Evolutionary conservation across 768 basidiomycete genomes (phyloP).

Genomic region (Tricholoma furcatifolium): DNA sequence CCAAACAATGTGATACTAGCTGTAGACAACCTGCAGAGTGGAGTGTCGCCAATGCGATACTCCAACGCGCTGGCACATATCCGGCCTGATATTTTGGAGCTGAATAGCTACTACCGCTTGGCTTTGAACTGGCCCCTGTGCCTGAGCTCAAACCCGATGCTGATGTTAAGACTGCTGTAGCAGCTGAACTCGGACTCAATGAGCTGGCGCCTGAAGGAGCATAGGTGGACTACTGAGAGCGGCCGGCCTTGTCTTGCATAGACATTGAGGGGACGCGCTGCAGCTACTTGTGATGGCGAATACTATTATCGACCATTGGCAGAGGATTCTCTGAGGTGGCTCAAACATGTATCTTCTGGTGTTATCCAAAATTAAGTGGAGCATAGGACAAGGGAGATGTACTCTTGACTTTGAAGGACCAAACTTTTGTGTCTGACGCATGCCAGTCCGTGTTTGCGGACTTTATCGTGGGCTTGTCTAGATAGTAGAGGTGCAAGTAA

Average conservation of each 20-base stretch:
- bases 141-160: constrained; percentile 22
- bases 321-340: constrained; percentile 58
- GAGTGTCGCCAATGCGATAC: too few species aligned
- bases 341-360: constrained; percentile 71
- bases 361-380: not conserved
- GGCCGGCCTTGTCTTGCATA: constrained; percentile 88
- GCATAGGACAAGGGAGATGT: constrained; percentile 5
- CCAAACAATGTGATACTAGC: too few species aligned
- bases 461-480: constrained; percentile 92
- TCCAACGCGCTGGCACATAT: constrained; percentile 59
- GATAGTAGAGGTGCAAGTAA: not conserved
- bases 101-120: constrained; percentile 18
- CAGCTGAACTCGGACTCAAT: constrained; percentile 25
- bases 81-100: constrained; percentile 47
- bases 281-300: constrained; percentile 82
- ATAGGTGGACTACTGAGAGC: constrained; percentile 52
- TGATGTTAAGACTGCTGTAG: constrained; percentile 26
- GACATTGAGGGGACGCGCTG: constrained; percentile 90
- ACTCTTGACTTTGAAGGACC: constrained; percentile 85
- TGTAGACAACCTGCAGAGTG: too few species aligned
- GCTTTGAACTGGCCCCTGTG: constrained; percentile 9
- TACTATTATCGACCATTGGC: constrained; percentile 73
- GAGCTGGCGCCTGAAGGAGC: constrained; percentile 27
- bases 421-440: constrained; percentile 85
- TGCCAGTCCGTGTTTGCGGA: constrained; percentile 69